Base-by-base conservation (phyloP, 2,329 filamentous ascomycete species). In the Tympanopsis confertula region DNA sequence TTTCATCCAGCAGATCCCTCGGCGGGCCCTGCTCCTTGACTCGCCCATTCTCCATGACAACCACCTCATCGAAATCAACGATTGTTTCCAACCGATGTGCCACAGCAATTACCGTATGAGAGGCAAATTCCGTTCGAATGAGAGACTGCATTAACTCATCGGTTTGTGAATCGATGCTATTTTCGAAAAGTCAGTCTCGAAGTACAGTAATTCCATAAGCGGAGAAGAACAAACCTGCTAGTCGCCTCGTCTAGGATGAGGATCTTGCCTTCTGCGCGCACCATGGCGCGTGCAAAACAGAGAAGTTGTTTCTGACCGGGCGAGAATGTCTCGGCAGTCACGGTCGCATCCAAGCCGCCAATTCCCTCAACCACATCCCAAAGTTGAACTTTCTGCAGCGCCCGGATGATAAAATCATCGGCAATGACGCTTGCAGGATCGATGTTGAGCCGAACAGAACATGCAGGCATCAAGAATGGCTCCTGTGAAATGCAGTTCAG, bases 211-310 rank as follows among this genome's bases (percentile, higher is more conserved):
- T n/a, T n/a, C n/a, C n/a, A n/a, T n/a, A n/a, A n/a, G n/a, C n/a
- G n/a, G n/a, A n/a, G n/a, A n/a, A n/a, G n/a, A n/a, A n/a, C n/a
- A n/a, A n/a, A n/a, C n/a, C n/a, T n/a, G n/a, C 81, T 81, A 0
- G 81, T 86, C 2, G 81, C 82, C 61, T 86, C 82, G 50, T 86
- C 81, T 80, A 85, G 84, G 51, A 86, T 71, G 3, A 86, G 62
- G 2, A 86, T 78, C 46, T 78, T 80, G 2, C 79, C 79, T 13
- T 68, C 66, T 50, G 82, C 84, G n/a, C n/a, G n/a, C 44, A 86
- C 71, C 2, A 86, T 63, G 1, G 81, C 81, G 35, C 81, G 71
- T 1, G 81, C 81, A 13, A 86, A 69, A 50, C 81, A 85, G 33
- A 86, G 63, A 3, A 86, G 71, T 57, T 86, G 81, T 10, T 78